Base-by-base conservation (phyloP, 2,329 filamentous ascomycete genomes). In the Scedosporium apiospermum region DNA sequence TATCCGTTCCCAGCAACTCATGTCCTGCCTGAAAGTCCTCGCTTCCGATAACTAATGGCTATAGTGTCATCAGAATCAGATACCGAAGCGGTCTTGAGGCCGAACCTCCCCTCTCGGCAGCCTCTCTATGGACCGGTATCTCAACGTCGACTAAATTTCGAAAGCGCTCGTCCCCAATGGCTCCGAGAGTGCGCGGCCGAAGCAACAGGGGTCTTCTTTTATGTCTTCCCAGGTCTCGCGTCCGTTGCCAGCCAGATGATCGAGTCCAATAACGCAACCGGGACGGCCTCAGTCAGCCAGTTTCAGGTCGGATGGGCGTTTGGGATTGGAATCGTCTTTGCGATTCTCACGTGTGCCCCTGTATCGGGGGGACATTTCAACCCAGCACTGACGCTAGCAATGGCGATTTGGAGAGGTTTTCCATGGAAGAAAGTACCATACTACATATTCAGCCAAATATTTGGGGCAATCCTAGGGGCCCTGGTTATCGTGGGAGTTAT, bases 261-360 rank as follows among this genome's bases (percentile, higher is more conserved):
- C 3, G 78, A 82, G 65, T 73, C 75, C 1, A 73, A 72, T 2
- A 81, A 77, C 63, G 59, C 63, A 14, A 6, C 21, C 38, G 68
- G 68, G 3, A 67, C 66, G 26, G 61, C 69, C 2, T 71, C 70
- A 53, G 80, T 82, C n/a, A 79, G 75, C 66, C 65, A 85, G 30
- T 80, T 85, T 67, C 78, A 82, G 65, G 79, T 84, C 62, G 82
- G 82, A n/a, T 80, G 76, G 69, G 80, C 80, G 2, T 85, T 82
- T 68, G 80, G 80, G 3, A 68, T 85, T 16, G 82, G 83, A 3
- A 84, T 85, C 67, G 79, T 81, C 16, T 82, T 85, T 66, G 82
- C 82, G 53, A 83, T 85, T 70, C 83, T 84, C 62, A 80, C 77
- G 42, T 83, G 80, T 65, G 82, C 75, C 5, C 72, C 80, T 1